A percentile compares a stretch with the other conserved stretches of the same genome.
phyloP scores from a whole-genome alignment of 345 rosid genomes.

The Erysimum cheiranthoides region DNA sequence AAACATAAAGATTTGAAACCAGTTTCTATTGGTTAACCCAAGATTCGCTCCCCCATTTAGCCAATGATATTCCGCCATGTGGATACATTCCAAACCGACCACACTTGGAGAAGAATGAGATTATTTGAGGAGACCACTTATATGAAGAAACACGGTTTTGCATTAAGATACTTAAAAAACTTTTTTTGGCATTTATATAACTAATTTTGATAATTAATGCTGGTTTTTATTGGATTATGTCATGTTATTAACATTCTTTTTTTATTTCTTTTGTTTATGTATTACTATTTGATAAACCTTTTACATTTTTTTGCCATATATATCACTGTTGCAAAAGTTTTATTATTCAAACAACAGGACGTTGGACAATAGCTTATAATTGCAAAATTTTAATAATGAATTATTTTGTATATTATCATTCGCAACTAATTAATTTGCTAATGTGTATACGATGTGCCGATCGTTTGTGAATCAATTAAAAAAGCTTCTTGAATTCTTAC shows the following conservation, averaged over 20 bases:
- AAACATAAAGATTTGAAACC: slow-evolving; percentile 38
- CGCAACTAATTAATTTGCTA: background rate
- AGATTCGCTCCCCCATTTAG: slow-evolving; percentile 32
- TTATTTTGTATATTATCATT: background rate
- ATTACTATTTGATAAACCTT: background rate
- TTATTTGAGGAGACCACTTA: slow-evolving; percentile 36
- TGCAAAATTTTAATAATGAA: too few relatives aligned
- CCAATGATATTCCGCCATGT: slow-evolving; percentile 23
- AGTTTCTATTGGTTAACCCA: slow-evolving; percentile 37
- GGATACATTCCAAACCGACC: slow-evolving; percentile 41
- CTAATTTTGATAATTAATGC: background rate
- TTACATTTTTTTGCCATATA: background rate
- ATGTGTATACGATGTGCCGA: background rate
- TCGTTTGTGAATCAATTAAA: background rate
- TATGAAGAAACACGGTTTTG: slow-evolving; percentile 35
- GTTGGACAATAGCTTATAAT: too few relatives aligned
- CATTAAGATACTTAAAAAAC: background rate
- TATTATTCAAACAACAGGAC: too few relatives aligned
- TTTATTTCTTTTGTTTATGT: background rate
- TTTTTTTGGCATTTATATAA: background rate
- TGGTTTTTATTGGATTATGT: background rate
- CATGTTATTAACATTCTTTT: background rate
- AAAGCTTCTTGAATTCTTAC: background rate
- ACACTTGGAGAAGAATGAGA: slow-evolving; percentile 36
- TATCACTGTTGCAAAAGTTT: too few relatives aligned